A percentile compares a stretch with the other conserved stretches of the same genome.
Conservation (phyloP, 345 rosid genomes). For the Moricandia moricandioides region DNA sequence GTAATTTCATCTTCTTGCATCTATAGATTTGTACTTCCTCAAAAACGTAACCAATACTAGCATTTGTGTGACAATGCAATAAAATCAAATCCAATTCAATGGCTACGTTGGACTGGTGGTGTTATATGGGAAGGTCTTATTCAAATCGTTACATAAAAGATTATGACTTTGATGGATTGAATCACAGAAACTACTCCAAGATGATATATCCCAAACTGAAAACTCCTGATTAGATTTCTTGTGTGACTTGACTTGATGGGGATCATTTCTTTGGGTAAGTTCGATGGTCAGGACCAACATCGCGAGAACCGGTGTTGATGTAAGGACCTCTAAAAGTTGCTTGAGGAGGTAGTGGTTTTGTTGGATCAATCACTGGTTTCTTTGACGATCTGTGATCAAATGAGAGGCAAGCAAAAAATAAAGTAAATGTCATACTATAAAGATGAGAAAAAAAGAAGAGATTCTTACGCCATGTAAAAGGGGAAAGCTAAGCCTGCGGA, state of each 20-base stretch:
- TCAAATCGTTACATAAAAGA: not conserved
- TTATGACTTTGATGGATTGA: not conserved
- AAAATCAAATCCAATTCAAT: too few relatives aligned
- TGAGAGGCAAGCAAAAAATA: not conserved
- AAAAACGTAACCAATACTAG: too few relatives aligned
- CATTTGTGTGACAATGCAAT: too few relatives aligned
- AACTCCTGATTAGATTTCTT: not conserved
- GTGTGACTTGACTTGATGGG: not conserved
- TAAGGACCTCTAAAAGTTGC: conserved; percentile 97
- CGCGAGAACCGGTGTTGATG: conserved; percentile 88
- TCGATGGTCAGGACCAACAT: conserved; percentile 81
- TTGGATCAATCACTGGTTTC: conserved; percentile 71
- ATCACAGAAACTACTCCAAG: not conserved
- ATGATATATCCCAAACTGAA: not conserved
- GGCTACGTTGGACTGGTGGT: not conserved
- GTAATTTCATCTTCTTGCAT: not conserved
- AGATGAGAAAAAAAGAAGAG: not conserved
- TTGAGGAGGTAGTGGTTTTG: conserved; percentile 88
- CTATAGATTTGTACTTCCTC: not conserved
- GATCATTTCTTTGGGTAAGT: conserved; percentile 68
- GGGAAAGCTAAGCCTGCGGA: conserved; percentile 84
- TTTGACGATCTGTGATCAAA: conserved; percentile 53
- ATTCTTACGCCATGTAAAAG: conserved; percentile 84
- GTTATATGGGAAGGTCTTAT: not conserved
- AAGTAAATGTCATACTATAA: not conserved